These are phyloP conservation scores for Eucalyptus shirleyi DNA, from an alignment of 345 rosid species.

Conservation along the genomic window DNA sequence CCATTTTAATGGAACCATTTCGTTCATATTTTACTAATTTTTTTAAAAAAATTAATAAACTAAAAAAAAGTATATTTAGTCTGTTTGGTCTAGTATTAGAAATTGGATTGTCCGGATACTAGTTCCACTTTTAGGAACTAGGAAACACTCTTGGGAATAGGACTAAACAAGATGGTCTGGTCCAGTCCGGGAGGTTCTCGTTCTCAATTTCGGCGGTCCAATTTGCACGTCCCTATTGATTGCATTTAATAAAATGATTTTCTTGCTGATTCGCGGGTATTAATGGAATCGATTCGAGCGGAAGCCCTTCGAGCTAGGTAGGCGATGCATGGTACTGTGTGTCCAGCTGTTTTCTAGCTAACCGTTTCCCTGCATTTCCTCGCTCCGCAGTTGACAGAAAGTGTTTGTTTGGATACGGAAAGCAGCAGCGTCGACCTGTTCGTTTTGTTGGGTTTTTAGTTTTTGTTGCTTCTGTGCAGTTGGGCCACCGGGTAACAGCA, in stretches of 20 bases:
- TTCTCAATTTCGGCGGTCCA: too few species aligned
- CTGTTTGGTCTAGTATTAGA: rapidly evolving
- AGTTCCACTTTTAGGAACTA: too few species aligned
- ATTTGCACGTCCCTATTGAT: too few species aligned
- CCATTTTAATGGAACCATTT: too few species aligned
- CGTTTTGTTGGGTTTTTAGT: background rate
- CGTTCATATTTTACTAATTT: too few species aligned
- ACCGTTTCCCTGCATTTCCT: background rate
- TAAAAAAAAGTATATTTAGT: too few species aligned
- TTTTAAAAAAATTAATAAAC: too few species aligned
- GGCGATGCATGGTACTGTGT: background rate
- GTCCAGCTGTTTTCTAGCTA: background rate
- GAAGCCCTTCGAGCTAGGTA: background rate
- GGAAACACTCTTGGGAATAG: too few species aligned
- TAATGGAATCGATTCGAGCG: background rate
- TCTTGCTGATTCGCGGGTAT: background rate
- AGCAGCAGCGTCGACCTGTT: background rate
- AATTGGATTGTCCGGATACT: too few species aligned
- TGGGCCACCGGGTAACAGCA: background rate
- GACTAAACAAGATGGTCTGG: too few species aligned
- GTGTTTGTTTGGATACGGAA: background rate
- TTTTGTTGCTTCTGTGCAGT: background rate
- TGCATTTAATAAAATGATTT: background rate
- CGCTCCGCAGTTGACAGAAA: background rate
- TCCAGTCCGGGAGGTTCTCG: too few species aligned